Conservation (phyloP, 2,329 filamentous ascomycete species). For the Xylaria sp. region DNA sequence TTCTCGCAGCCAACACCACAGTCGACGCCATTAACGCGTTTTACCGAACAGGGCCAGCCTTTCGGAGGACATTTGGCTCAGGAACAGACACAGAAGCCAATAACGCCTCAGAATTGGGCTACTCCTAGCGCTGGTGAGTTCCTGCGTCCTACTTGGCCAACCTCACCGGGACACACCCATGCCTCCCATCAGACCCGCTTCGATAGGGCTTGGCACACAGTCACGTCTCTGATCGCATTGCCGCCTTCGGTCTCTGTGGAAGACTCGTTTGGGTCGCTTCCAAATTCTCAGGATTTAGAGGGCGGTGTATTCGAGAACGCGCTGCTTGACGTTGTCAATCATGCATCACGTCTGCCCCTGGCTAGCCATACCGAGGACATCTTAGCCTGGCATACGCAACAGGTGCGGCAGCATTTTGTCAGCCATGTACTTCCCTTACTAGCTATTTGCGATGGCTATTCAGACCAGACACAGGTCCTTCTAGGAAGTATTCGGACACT, state of each 20-base stretch:
- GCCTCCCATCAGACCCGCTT: conserved; percentile 65
- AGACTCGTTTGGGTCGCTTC: conserved; percentile 64
- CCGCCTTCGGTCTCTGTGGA: conserved; percentile 66
- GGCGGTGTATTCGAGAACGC: conserved; percentile 63
- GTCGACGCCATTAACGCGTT: conserved; percentile 53
- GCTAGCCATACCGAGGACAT: conserved; percentile 67
- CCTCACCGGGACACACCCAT: conserved; percentile 45
- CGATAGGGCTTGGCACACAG: conserved; percentile 71
- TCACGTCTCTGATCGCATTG: conserved; percentile 68
- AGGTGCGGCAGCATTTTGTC: conserved; percentile 70
- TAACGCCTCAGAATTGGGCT: conserved; percentile 41
- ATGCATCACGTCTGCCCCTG: conserved; percentile 58
- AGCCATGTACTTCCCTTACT: conserved; percentile 69
- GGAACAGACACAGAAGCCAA: conserved; percentile 27
- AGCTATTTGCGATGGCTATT: conserved; percentile 57
- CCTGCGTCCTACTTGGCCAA: conserved; percentile 39
- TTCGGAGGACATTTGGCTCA: conserved; percentile 57
- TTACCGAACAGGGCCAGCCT: conserved; percentile 56
- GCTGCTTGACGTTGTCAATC: conserved; percentile 64
- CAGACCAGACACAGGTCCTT: conserved; percentile 60
- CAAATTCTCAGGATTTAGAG: conserved; percentile 53
- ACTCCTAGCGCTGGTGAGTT: conserved; percentile 40
- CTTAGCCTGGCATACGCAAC: conserved; percentile 69
- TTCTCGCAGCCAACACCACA: conserved; percentile 61
- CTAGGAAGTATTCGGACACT: conserved; percentile 66